Percentiles rank a stretch among this genome's conserved stretches.
These are phyloP conservation scores for Ustilaginoidea virens DNA, from an alignment of 2,329 filamentous ascomycete genomes.

Conservation along the genomic window DNA sequence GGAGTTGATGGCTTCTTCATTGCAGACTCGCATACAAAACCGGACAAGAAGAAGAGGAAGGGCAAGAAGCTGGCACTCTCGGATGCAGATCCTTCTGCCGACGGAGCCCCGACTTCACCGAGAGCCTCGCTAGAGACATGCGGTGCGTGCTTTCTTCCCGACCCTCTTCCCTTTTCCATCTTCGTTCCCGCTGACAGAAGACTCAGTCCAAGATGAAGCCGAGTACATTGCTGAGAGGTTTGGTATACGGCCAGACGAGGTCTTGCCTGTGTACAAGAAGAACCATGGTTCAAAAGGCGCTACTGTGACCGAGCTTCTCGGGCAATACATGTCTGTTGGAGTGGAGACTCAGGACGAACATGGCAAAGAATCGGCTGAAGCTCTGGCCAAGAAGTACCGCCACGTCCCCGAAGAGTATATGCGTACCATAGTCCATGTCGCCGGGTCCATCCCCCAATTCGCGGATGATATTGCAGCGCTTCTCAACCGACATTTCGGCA, in stretches of 20 bases:
- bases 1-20: slow-evolving; percentile 73
- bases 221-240: slow-evolving; percentile 28
- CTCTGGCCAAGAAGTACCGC: slow-evolving; percentile 21
- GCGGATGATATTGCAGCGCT: slow-evolving; percentile 25
- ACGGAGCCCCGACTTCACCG: slow-evolving; percentile 7
- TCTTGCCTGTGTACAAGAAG: slow-evolving; percentile 23
- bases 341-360: slow-evolving; percentile 16
- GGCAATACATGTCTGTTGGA: slow-evolving; percentile 25
- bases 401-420: slow-evolving; percentile 29
- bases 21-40: slow-evolving; percentile 23
- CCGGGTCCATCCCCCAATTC: slow-evolving; percentile 17
- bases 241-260: slow-evolving; percentile 23
- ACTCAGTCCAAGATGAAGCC: slow-evolving; percentile 23
- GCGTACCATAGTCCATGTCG: slow-evolving; percentile 24
- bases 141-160: background rate
- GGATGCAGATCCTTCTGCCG: slow-evolving; percentile 6
- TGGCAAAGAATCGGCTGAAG: slow-evolving; percentile 14
- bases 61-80: slow-evolving; percentile 20
- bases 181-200: background rate
- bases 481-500: slow-evolving; percentile 26
- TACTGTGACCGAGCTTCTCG: slow-evolving; percentile 25
- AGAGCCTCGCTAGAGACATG: slow-evolving; percentile 4
- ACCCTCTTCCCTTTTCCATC: background rate
- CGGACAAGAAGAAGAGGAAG: slow-evolving; percentile 10
- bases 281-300: slow-evolving; percentile 22